Percentiles rank a stretch among this genome's conserved stretches.
Conservation (phyloP, 257 asterid species). For the Capsicum pubescens region DNA sequence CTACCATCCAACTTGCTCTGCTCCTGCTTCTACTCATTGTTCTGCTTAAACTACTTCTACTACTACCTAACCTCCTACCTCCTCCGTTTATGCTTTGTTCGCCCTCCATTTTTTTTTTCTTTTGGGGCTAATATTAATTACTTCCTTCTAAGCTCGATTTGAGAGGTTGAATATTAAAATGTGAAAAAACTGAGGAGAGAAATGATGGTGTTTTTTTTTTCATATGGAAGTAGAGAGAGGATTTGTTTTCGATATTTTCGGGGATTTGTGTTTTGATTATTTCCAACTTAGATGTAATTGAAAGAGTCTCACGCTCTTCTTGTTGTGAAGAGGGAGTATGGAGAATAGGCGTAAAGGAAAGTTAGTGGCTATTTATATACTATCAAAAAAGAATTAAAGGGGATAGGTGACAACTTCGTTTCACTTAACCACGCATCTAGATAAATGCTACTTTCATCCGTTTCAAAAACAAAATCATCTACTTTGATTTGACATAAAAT, state of each 20-base stretch:
- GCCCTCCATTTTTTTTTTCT: conserved; percentile 25
- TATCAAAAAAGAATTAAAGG: no score
- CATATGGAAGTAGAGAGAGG: not conserved
- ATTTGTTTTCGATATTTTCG: not conserved
- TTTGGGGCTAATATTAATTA: not conserved
- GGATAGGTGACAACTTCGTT: not conserved
- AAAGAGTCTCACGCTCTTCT: conserved; percentile 25
- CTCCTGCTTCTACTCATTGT: conserved; percentile 37
- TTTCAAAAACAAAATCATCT: no score
- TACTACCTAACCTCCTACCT: conserved; percentile 47
- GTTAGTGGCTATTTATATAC: conserved; percentile 26
- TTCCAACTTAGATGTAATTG: conserved; percentile 7
- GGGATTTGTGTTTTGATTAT: not conserved
- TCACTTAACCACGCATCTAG: no score
- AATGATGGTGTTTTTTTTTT: not conserved
- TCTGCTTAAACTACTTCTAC: conserved; percentile 45
- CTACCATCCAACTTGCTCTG: conserved; percentile 53
- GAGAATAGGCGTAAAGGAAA: conserved; percentile 16
- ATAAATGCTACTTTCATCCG: no score
- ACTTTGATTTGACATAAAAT: no score
- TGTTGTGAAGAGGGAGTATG: conserved; percentile 21
- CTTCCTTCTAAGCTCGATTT: not conserved
- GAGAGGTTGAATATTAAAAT: not conserved
- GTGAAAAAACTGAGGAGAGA: not conserved
- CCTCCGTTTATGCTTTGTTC: not conserved